Percentiles rank a stretch among this genome's conserved stretches.
Conservation (phyloP, 2,329 filamentous ascomycete species). For the Magnaporthiopsis incrustans region DNA sequence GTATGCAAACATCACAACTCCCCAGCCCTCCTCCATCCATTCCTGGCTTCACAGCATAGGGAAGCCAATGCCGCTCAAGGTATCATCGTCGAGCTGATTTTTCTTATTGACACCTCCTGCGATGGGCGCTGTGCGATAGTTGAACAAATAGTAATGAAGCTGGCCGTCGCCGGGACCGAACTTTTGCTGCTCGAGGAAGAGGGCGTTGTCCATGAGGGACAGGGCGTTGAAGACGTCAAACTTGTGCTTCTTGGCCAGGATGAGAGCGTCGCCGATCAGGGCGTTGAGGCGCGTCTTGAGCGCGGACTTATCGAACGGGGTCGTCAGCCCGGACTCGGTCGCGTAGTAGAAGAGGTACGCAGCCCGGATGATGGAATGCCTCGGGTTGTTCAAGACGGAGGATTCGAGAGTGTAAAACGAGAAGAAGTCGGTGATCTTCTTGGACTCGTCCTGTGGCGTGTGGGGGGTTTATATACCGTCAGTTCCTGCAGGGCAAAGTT, state of each 20-base stretch:
- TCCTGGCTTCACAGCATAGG: neutral
- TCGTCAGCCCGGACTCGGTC: conserved; percentile 64
- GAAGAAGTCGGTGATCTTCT: conserved; percentile 91
- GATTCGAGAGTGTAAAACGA: conserved; percentile 96
- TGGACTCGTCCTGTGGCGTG: conserved; percentile 42
- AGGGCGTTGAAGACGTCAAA: conserved; percentile 98
- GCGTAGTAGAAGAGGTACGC: conserved; percentile 98
- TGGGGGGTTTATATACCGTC: neutral
- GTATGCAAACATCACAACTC: neutral
- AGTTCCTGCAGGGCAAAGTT: neutral
- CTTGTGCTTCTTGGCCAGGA: conserved; percentile 72
- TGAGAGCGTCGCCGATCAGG: conserved; percentile 76
- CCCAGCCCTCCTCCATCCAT: neutral
- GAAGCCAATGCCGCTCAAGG: neutral
- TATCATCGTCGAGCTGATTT: conserved; percentile 49
- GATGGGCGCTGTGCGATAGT: conserved; percentile 85
- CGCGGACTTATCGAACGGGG: conserved; percentile 43
- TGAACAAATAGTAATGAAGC: conserved; percentile 95
- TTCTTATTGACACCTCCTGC: conserved; percentile 73
- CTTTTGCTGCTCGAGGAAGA: conserved; percentile 90
- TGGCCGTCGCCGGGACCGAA: conserved; percentile 93
- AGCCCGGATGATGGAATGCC: conserved; percentile 73
- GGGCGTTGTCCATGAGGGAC: conserved; percentile 84
- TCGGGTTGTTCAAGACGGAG: conserved; percentile 74
- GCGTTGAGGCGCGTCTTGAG: conserved; percentile 74